A percentile compares a stretch with the other conserved stretches of the same genome.
Conservation (phyloP, 176 grass and related monocot genomes). For the Poa annua region DNA sequence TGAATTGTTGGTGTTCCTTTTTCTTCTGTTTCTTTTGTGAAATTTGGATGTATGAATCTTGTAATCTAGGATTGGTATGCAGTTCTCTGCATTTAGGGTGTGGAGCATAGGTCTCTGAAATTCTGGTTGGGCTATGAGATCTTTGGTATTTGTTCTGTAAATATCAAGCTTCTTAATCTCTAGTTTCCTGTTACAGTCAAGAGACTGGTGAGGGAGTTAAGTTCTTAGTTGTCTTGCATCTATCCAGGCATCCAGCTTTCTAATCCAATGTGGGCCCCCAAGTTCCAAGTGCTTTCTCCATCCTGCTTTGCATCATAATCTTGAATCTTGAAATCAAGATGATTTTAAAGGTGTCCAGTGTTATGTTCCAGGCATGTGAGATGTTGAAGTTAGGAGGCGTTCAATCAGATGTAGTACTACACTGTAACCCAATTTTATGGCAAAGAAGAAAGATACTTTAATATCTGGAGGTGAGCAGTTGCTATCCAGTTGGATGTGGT, state of each 20-base stretch:
- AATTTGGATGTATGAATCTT: constrained; percentile 23
- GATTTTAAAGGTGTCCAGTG: background rate
- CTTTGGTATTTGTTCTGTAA: constrained; percentile 36
- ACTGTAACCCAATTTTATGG: background rate
- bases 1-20: background rate
- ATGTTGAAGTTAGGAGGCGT: constrained; percentile 17
- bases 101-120: constrained; percentile 37
- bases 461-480: background rate
- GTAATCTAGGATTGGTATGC: constrained; percentile 34
- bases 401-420: constrained; percentile 6
- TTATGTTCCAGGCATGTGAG: background rate
- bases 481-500: constrained; percentile 7
- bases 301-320: constrained; percentile 9
- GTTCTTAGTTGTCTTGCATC: background rate
- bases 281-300: constrained; percentile 27
- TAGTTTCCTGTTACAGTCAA: constrained; percentile 39
- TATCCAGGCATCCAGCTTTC: background rate
- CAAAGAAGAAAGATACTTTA: background rate
- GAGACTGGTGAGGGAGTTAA: constrained; percentile 1
- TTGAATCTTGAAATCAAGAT: constrained; percentile 32
- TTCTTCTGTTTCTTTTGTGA: constrained; percentile 11
- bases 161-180: constrained; percentile 45
- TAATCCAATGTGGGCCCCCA: constrained; percentile 22
- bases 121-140: constrained; percentile 42
- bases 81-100: constrained; percentile 25